Evolutionary conservation across 2,329 filamentous ascomycete species (phyloP), one percentile per base, ranked within the genome.

Genomic region (Diaporthe sp.): DNA sequence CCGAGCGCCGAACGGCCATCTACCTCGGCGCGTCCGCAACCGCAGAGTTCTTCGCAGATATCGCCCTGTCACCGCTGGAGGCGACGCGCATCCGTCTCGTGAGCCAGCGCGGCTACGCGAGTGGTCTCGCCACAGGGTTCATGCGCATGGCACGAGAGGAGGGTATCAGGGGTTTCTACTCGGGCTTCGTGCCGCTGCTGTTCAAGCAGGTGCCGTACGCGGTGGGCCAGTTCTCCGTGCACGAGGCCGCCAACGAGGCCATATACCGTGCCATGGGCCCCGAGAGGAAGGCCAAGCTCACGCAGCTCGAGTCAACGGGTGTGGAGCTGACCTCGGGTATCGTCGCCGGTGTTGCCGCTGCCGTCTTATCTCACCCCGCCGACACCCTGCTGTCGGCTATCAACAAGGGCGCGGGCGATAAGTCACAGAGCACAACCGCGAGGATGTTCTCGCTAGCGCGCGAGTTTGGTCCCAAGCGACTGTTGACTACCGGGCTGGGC

Each of bases 151-250:
- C 92, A 66, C 91, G 91, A 82, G 92, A 91, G 80, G 94, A 97
- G 84, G 94, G 95, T 81, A 74, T 96, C 75, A 90, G 89, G 79
- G 95, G 94, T 76, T 96, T 98, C 87, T 97, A 97, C 89, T 95
- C 94, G 77, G 95, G 95, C 78, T 97, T 98, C 85, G 93, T 95
- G 70, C 94, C 94, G 38, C 92, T 96, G 79, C 89, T 95, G 77
- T 95, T 94, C 86, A 96, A 96, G 86, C 94, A 97, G 89, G 93
- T 98, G 72, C 95, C 95, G 25, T 98, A 97, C 87, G 97, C 95
- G 78, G 95, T 97, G 86, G 92, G 95, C 83, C 97, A 98, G 88
- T 98, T 98, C 88, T 94, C 96, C 79, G 95, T 96, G 72, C 97
- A 95, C 88, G 95, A 98, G 87, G 96, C 94, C 81, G 94, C 93